Conservation (phyloP, 768 basidiomycete species). For the Mycena filopes region DNA sequence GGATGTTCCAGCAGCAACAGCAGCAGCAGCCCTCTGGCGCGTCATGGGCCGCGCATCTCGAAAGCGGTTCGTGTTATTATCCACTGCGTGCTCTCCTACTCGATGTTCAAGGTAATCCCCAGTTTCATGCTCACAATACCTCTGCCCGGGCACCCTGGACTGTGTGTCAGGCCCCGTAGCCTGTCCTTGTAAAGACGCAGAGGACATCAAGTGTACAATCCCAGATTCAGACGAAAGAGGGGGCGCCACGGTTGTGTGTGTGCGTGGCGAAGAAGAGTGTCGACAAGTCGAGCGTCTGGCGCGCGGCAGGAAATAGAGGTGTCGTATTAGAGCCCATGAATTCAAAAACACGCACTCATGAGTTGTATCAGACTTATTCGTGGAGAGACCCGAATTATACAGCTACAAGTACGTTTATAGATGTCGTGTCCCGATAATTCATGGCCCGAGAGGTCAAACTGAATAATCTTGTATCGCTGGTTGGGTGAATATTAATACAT, state of each 20-base stretch:
- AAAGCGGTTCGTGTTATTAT: constrained; percentile 60
- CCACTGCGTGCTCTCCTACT: neutral
- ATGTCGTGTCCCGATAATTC: constrained; percentile 4
- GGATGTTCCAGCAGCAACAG: constrained; percentile 79
- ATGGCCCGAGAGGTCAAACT: neutral
- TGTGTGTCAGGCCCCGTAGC: constrained; percentile 72
- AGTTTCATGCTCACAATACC: constrained; percentile 81
- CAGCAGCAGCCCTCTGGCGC: constrained; percentile 64
- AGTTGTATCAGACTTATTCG: constrained; percentile 39
- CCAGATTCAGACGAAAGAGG: constrained; percentile 66
- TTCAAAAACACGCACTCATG: constrained; percentile 34
- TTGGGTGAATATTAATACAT: neutral
- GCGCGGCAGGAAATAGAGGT: constrained; percentile 43
- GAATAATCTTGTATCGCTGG: neutral
- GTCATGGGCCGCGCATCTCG: constrained; percentile 72
- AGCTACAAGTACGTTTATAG: constrained; percentile 4
- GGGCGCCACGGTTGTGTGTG: constrained; percentile 74
- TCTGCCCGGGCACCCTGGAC: constrained; percentile 79
- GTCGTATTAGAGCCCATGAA: constrained; percentile 17
- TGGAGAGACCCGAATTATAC: constrained; percentile 8
- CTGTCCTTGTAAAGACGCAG: constrained; percentile 81
- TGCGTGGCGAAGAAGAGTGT: constrained; percentile 76
- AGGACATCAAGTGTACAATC: constrained; percentile 82
- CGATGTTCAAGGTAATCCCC: neutral
- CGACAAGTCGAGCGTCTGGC: constrained; percentile 67